Evolutionary conservation across 768 basidiomycete genomes (phyloP).

Genomic region (Suillus occidentalis): DNA sequence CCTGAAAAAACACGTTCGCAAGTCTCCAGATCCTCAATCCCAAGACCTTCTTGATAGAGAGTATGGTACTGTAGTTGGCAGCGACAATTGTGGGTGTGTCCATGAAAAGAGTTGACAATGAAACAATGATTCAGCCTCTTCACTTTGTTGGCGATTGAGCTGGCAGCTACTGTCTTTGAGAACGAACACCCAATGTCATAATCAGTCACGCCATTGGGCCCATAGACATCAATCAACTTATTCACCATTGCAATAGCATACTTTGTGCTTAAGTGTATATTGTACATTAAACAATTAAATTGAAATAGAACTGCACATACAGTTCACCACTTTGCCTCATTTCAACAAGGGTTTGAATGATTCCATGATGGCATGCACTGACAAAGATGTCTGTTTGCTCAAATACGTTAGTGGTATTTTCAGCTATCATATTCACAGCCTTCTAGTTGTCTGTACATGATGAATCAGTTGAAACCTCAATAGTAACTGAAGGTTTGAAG

Average conservation of each 20-base stretch:
- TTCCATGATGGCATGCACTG: slow-evolving; percentile 34
- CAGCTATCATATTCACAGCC: slow-evolving; percentile 24
- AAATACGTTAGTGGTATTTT: slow-evolving; percentile 38
- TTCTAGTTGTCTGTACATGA: slow-evolving; percentile 36
- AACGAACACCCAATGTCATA: slow-evolving; percentile 34
- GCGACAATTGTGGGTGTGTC: slow-evolving; percentile 19
- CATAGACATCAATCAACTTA: slow-evolving; percentile 24
- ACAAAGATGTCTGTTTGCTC: slow-evolving; percentile 39
- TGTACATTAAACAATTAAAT: background rate
- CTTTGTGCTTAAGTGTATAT: slow-evolving; percentile 2
- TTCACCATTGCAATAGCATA: slow-evolving; percentile 16
- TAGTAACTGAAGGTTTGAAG: background rate
- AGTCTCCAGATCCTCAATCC: slow-evolving; percentile 21
- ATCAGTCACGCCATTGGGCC: slow-evolving; percentile 11
- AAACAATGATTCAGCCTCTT: slow-evolving; percentile 5
- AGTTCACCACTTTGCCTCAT: slow-evolving; percentile 38
- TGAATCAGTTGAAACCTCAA: background rate
- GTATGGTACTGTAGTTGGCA: slow-evolving; percentile 20
- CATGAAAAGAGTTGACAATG: slow-evolving; percentile 22
- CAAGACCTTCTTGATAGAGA: slow-evolving; percentile 15
- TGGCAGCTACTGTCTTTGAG: slow-evolving; percentile 13
- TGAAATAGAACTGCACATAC: slow-evolving; percentile 25
- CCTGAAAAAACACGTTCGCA: slow-evolving; percentile 18
- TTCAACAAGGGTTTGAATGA: slow-evolving; percentile 31
- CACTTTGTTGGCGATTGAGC: slow-evolving; percentile 17